Percentiles rank a stretch among this genome's conserved stretches.
phyloP scores from a whole-genome alignment of 208 protist species.

The Vickermania spadyakhi region DNA sequence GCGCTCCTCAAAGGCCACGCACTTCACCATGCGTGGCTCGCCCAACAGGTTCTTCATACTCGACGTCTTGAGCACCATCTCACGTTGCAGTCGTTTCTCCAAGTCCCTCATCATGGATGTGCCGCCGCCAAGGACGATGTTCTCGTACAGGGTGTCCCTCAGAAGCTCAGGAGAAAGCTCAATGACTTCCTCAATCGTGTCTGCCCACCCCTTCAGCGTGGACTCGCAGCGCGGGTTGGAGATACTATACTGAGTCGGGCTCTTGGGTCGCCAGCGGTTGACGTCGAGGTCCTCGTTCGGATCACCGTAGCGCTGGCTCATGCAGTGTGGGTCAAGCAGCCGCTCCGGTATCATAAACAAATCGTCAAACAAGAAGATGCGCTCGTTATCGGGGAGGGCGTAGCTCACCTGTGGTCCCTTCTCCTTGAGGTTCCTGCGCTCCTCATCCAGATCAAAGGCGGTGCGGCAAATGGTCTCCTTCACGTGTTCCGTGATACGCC shows the following conservation, averaged over 20 bases:
- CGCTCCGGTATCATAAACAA: constrained; percentile 79
- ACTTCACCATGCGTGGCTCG: constrained; percentile 18
- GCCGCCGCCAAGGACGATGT: constrained; percentile 93
- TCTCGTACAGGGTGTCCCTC: constrained; percentile 56
- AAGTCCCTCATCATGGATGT: constrained; percentile 76
- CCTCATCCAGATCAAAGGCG: constrained; percentile 25
- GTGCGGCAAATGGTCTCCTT: constrained; percentile 82
- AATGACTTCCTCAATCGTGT: constrained; percentile 43
- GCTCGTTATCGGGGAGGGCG: constrained; percentile 82
- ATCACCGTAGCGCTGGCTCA: constrained; percentile 21
- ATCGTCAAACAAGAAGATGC: constrained; percentile 69
- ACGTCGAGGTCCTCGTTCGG: constrained; percentile 37
- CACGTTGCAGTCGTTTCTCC: constrained; percentile 68
- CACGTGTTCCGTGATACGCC: constrained; percentile 45
- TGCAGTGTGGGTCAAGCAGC: constrained; percentile 54
- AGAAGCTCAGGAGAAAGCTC: constrained; percentile 21
- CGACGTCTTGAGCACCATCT: constrained; percentile 20
- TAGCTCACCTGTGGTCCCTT: constrained; percentile 18
- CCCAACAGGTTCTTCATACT: constrained; percentile 4
- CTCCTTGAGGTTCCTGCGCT: constrained; percentile 10
- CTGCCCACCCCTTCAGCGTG: constrained; percentile 28
- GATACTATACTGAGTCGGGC: constrained; percentile 29
- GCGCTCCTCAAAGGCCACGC: constrained; percentile 70
- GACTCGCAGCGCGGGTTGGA: constrained; percentile 18
- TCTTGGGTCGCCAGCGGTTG: constrained; percentile 11